Percentiles rank a stretch among this genome's conserved stretches.
Conservation (phyloP, 2,329 filamentous ascomycete species). For the Fusarium sp. region DNA sequence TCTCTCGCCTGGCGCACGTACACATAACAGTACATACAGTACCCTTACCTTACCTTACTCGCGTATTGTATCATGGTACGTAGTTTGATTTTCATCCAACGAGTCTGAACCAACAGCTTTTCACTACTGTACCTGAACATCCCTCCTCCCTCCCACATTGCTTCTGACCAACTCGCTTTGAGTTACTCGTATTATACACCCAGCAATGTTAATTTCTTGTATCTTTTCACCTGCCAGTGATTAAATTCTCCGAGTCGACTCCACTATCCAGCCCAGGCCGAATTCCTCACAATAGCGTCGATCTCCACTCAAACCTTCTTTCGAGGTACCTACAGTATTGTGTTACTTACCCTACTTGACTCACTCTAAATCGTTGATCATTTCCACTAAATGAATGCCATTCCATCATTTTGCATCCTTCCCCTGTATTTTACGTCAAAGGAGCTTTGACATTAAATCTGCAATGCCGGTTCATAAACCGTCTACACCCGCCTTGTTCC, state of each 20-base stretch:
- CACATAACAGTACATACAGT: neutral
- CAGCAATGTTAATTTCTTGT: neutral
- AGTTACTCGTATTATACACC: neutral
- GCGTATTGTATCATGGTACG: neutral
- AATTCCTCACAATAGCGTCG: constrained; percentile 27
- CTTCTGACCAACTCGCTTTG: neutral
- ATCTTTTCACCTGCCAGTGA: neutral
- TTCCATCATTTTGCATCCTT: constrained; percentile 6
- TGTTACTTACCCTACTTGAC: neutral
- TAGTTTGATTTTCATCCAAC: constrained; percentile 28
- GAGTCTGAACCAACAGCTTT: neutral
- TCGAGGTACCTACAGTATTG: neutral
- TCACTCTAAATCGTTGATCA: constrained; percentile 5
- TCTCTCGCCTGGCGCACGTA: neutral
- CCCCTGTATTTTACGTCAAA: neutral
- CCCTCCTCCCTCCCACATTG: neutral
- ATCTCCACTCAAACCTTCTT: constrained; percentile 15
- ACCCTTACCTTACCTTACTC: constrained; percentile 2
- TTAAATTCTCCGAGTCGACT: constrained; percentile 22
- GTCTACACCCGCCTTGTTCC: constrained; percentile 7
- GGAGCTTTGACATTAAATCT: neutral
- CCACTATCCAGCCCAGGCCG: constrained; percentile 14
- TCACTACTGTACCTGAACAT: neutral
- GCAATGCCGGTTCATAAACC: neutral
- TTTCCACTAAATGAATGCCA: constrained; percentile 9